Evolutionary conservation across 495 filamentous ascomycete genomes (phyloP).

Genomic region (Aspergillus saccharolyticus): DNA sequence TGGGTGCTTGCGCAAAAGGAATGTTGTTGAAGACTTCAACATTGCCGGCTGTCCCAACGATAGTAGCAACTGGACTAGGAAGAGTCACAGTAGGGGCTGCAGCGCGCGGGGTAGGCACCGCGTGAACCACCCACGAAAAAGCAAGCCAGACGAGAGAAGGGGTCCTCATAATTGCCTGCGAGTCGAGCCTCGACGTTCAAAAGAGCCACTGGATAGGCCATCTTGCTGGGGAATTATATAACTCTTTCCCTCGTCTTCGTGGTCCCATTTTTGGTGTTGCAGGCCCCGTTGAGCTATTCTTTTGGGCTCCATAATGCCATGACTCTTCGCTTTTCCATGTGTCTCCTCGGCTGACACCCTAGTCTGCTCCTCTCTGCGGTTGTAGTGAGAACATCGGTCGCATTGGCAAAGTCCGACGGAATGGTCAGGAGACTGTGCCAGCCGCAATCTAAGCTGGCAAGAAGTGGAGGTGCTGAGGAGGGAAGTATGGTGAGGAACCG

Average conservation of each 20-base stretch:
- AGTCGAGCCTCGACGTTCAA: not conserved
- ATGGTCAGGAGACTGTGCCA: not conserved
- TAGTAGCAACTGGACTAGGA: conserved; percentile 40
- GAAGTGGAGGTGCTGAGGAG: not conserved
- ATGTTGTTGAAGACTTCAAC: conserved; percentile 58
- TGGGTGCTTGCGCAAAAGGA: conserved; percentile 60
- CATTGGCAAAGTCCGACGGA: not conserved
- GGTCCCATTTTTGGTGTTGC: not conserved
- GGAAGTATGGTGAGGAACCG: not conserved
- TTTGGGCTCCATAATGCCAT: not conserved
- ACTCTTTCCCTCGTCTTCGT: not conserved
- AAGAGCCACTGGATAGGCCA: not conserved
- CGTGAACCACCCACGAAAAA: conserved; percentile 5
- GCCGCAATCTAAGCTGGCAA: not conserved
- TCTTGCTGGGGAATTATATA: not conserved
- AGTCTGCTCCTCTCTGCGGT: not conserved
- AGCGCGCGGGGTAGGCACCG: conserved; percentile 20
- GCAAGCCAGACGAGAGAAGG: conserved; percentile 6
- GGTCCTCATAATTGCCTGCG: not conserved
- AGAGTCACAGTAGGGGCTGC: conserved; percentile 41
- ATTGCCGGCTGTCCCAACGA: conserved; percentile 39
- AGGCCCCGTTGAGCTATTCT: not conserved
- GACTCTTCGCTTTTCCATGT: not conserved
- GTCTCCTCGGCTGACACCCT: not conserved
- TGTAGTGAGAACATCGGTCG: not conserved